These are phyloP conservation scores for Isabelozyma pseudorhagii DNA, from an alignment of 805 yeast genomes.

Conservation along the genomic window DNA sequence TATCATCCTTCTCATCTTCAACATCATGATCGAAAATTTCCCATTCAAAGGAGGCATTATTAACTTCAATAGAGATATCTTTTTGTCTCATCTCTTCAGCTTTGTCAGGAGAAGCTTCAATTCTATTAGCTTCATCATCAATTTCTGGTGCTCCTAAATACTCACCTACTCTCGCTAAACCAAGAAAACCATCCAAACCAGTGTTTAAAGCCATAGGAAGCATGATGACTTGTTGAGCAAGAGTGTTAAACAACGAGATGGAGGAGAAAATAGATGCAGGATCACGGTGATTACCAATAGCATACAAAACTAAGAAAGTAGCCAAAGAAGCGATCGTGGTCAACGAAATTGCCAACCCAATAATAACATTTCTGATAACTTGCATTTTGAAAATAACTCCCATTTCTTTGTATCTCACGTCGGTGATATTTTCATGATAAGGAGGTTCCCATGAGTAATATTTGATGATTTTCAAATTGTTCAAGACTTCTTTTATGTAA, in stretches of 20 bases:
- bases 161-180: constrained; percentile 54
- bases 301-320: constrained; percentile 38
- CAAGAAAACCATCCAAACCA: constrained; percentile 64
- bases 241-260: constrained; percentile 60
- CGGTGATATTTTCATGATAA: constrained; percentile 54
- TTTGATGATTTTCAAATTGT: constrained; percentile 77
- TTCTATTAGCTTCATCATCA: constrained; percentile 27
- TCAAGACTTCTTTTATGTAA: constrained; percentile 73
- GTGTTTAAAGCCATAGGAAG: constrained; percentile 70
- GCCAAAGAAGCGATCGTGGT: constrained; percentile 73
- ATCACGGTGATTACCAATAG: constrained; percentile 28
- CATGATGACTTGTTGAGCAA: constrained; percentile 62
- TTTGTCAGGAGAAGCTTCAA: constrained; percentile 21
- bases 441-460: constrained; percentile 91
- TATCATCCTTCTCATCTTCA: constrained; percentile 2
- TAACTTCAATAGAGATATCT: constrained; percentile 17
- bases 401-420: constrained; percentile 63
- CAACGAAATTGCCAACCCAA: constrained; percentile 63
- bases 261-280: constrained; percentile 72
- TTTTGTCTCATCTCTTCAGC: constrained; percentile 19
- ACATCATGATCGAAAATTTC: constrained; percentile 15
- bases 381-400: constrained; percentile 58
- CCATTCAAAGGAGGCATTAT: constrained; percentile 27
- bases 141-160: constrained; percentile 46
- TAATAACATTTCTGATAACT: constrained; percentile 54